Conservation (phyloP, 2,329 filamentous ascomycete genomes). For the Penicillium glabrum region DNA sequence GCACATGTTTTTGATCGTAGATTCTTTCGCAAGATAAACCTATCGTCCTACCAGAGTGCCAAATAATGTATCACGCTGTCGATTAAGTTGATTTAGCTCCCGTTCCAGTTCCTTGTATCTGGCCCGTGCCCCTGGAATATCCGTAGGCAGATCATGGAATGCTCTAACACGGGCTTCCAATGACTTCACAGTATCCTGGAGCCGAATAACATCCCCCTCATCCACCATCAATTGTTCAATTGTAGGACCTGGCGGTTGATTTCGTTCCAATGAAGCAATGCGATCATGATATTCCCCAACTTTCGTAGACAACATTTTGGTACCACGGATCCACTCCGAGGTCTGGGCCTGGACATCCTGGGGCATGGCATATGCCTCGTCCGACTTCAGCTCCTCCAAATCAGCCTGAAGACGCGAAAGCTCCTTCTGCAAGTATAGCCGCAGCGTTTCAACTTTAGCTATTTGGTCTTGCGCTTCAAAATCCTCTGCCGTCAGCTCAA, state of each 20-base stretch:
- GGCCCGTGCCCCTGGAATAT: slow-evolving; percentile 66
- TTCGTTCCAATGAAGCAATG: slow-evolving; percentile 44
- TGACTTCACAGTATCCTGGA: slow-evolving; percentile 61
- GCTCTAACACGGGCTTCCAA: slow-evolving; percentile 66
- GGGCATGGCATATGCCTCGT: slow-evolving; percentile 53
- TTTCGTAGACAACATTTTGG: slow-evolving; percentile 66
- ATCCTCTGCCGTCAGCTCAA: slow-evolving; percentile 57
- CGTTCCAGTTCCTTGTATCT: slow-evolving; percentile 67
- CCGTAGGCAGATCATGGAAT: slow-evolving; percentile 72
- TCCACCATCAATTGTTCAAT: slow-evolving; percentile 57
- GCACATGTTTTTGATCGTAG: background rate
- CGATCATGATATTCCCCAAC: slow-evolving; percentile 66
- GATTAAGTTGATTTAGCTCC: slow-evolving; percentile 62
- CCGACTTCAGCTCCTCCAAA: slow-evolving; percentile 31
- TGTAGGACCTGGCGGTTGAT: slow-evolving; percentile 27
- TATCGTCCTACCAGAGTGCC: slow-evolving; percentile 63
- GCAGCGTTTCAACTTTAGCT: slow-evolving; percentile 56
- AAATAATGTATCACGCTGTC: slow-evolving; percentile 70
- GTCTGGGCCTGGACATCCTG: slow-evolving; percentile 66
- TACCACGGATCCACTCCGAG: slow-evolving; percentile 69
- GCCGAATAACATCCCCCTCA: slow-evolving; percentile 58
- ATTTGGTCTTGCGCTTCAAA: slow-evolving; percentile 57
- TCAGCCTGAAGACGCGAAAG: slow-evolving; percentile 35
- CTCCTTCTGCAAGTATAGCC: slow-evolving; percentile 56
- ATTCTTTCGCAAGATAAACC: background rate